Conservation (phyloP, 768 basidiomycete genomes). For the Fomitopsis serialis region DNA sequence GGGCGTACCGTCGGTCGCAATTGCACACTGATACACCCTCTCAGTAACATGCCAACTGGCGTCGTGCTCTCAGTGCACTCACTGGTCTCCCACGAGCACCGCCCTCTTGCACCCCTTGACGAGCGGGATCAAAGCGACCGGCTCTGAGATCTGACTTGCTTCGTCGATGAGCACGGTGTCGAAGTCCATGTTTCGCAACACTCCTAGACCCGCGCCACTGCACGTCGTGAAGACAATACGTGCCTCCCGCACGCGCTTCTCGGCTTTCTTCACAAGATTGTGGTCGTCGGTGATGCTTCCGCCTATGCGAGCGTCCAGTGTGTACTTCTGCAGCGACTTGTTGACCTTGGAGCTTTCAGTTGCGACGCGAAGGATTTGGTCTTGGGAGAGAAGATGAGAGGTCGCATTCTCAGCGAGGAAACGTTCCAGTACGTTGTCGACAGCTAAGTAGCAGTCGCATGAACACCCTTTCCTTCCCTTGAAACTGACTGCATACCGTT, state of each 20-base stretch:
- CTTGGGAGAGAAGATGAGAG: slow-evolving; percentile 40
- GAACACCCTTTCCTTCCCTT: neutral
- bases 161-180: slow-evolving; percentile 64
- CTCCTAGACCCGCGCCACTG: slow-evolving; percentile 57
- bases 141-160: slow-evolving; percentile 67
- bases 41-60: neutral
- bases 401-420: slow-evolving; percentile 45
- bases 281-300: slow-evolving; percentile 61
- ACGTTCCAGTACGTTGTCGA: slow-evolving; percentile 65
- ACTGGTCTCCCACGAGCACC: slow-evolving; percentile 70
- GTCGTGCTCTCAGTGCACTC: slow-evolving; percentile 19
- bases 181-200: slow-evolving; percentile 49
- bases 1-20: slow-evolving; percentile 58
- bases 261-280: slow-evolving; percentile 50
- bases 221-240: slow-evolving; percentile 62
- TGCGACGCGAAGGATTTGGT: slow-evolving; percentile 61
- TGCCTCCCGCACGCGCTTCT: slow-evolving; percentile 51
- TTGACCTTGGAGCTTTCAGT: slow-evolving; percentile 62
- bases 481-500: slow-evolving; percentile 41
- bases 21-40: slow-evolving; percentile 43
- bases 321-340: slow-evolving; percentile 50
- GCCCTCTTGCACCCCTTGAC: slow-evolving; percentile 57
- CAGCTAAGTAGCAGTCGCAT: slow-evolving; percentile 34
- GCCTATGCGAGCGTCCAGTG: slow-evolving; percentile 59
- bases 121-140: slow-evolving; percentile 58